Evolutionary conservation across 768 basidiomycete genomes (phyloP), one percentile per base, ranked within the genome.

Genomic region (Mycena epipterygia): DNA sequence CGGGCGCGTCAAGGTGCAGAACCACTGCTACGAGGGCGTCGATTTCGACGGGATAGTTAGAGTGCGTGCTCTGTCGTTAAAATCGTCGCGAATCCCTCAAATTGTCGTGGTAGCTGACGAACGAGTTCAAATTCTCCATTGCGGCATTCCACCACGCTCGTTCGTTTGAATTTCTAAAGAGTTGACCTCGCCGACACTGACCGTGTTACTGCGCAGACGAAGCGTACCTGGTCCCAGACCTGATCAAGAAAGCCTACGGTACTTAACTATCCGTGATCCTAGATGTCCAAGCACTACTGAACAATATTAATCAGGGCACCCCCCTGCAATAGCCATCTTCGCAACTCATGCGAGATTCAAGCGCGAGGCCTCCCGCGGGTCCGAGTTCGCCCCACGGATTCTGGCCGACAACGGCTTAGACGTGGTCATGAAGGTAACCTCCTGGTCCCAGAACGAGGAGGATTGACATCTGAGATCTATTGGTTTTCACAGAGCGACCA

Each of bases 111-210:
- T 63, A 93, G 86, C 82, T 95, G 2, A 89, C 93, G 14, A 93
- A 95, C 78, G 94, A 95, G 71, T 95, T 95, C 82, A 83, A 93
- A 71, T 93, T 93, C 81, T 87, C 90, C 0, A 83, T 94, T 33
- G 88, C 93, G 0, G 91, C 91, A 0, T 89, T 94, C 79, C 93
- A 94, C 73, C 93, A 95, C 72, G 93, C 94, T 2, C 68, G 71
- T 72, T 11, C 17, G 71, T 68, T 25, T 32, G 49, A 13, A 9
- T 29, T 13, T 53, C 17, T n/a, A n/a, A n/a, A n/a, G n/a, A 23
- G 17, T 23, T 2, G 13, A 48, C 37, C 27, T 29, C 6, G 2
- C 29, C 5, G 1, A 37, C 17, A 6, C 52, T 59, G 49, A 64
- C 33, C 21, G n/a, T n/a, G n/a, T 19, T 2, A 9, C 29, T n/a